These are phyloP conservation scores for Scedosporium aurantiacum DNA, from an alignment of 2,329 filamentous ascomycete genomes.

Conservation along the genomic window DNA sequence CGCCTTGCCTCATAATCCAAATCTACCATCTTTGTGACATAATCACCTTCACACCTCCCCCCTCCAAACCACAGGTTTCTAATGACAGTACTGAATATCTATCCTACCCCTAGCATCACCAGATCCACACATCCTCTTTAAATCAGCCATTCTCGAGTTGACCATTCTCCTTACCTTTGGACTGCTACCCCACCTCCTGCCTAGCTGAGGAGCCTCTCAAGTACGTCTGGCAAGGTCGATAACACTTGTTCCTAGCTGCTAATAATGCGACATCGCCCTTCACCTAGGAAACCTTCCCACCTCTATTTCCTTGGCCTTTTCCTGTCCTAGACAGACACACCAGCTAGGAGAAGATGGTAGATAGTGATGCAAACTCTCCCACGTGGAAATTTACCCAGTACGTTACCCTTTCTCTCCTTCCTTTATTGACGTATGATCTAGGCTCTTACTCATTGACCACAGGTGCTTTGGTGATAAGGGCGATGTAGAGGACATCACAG, in stretches of 20 bases:
- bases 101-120: neutral
- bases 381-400: conserved; percentile 99
- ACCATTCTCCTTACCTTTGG: neutral
- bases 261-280: neutral
- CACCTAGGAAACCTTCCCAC: conserved; percentile 8
- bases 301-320: conserved; percentile 10
- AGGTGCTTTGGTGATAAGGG: conserved; percentile 99
- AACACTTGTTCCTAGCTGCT: neutral
- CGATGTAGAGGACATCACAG: conserved; percentile 97
- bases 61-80: neutral
- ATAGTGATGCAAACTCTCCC: conserved; percentile 84
- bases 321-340: neutral
- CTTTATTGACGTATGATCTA: neutral
- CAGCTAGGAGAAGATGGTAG: conserved; percentile 66
- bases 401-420: conserved; percentile 26
- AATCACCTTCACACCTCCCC: neutral
- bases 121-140: neutral
- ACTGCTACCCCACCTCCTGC: neutral
- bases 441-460: conserved; percentile 10
- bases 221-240: neutral
- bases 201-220: neutral
- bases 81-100: neutral
- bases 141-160: neutral
- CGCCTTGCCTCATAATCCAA: neutral
- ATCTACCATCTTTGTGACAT: conserved; percentile 4